Percentiles rank a stretch among this genome's conserved stretches.
Evolutionary conservation across 305 asterid species (phyloP).

Genomic region (Fraxinus latifolia): DNA sequence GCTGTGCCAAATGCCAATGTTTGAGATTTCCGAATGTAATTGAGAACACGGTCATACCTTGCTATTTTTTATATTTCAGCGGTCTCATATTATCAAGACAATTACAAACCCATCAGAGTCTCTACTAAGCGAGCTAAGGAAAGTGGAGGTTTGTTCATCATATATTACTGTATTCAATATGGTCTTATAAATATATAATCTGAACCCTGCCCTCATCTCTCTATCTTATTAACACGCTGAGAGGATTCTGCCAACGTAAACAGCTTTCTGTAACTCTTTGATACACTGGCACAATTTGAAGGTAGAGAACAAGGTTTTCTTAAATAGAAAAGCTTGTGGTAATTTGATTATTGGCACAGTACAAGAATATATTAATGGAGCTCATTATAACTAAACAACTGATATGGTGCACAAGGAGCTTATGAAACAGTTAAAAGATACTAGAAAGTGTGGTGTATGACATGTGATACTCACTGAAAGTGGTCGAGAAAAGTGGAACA

Average conservation of each 20-base stretch:
- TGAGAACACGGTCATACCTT: constrained; percentile 31
- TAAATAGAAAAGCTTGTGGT: background rate
- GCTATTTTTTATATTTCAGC: constrained; percentile 51
- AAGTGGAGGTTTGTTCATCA: constrained; percentile 78
- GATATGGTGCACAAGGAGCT: background rate
- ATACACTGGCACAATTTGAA: background rate
- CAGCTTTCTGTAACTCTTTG: background rate
- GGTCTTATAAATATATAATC: background rate
- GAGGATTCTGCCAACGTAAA: background rate
- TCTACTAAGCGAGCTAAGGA: constrained; percentile 85
- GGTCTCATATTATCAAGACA: constrained; percentile 72
- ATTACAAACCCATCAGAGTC: constrained; percentile 94
- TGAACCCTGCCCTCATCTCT: background rate
- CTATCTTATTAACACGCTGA: background rate
- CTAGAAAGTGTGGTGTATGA: background rate
- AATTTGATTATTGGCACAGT: background rate
- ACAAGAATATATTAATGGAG: background rate
- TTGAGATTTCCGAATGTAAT: constrained; percentile 14
- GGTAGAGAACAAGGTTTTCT: background rate
- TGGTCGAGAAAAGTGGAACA: background rate
- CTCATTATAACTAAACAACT: background rate
- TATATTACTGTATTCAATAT: constrained; percentile 7
- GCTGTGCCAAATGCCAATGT: constrained; percentile 17
- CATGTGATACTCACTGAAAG: background rate
- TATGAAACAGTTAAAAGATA: background rate